Evolutionary conservation across 345 rosid species (phyloP).

Genomic region (Erodium maritimum): DNA sequence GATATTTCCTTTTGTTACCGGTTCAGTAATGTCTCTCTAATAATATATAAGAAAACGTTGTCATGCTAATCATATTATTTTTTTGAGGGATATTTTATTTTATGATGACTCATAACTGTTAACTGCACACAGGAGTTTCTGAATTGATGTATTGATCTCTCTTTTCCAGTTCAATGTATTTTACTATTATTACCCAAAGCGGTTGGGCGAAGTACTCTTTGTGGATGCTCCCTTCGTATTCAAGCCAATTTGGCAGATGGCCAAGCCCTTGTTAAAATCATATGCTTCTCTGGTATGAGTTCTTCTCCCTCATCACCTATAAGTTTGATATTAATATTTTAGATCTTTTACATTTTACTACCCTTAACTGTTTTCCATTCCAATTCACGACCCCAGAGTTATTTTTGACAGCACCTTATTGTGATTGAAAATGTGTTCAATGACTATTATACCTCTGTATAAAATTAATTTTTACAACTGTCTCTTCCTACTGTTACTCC

Average conservation of each 20-base stretch:
- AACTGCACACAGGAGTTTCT: background rate
- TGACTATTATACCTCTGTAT: no score
- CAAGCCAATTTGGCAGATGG: conserved; percentile 71
- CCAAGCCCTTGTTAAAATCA: conserved; percentile 61
- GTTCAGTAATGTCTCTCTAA: no score
- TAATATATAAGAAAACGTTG: no score
- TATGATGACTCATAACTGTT: background rate
- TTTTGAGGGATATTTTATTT: no score
- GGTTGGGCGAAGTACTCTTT: conserved; percentile 72
- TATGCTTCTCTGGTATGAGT: conserved; percentile 72
- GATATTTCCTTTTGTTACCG: background rate
- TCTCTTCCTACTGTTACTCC: no score
- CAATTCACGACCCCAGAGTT: no score
- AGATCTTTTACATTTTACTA: no score
- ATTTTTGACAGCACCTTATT: no score
- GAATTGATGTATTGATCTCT: conserved; percentile 7
- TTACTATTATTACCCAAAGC: conserved; percentile 81
- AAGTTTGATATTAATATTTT: background rate
- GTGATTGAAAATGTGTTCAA: no score
- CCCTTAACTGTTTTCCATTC: no score
- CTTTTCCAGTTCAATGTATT: conserved; percentile 69
- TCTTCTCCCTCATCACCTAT: background rate
- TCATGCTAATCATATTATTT: no score
- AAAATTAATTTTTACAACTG: no score
- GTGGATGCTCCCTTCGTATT: conserved; percentile 87